A percentile compares a stretch with the other conserved stretches of the same genome.
These are phyloP conservation scores for Saccharomyces uvarum DNA, from an alignment of 1,139 yeast species.

Conservation along the genomic window DNA sequence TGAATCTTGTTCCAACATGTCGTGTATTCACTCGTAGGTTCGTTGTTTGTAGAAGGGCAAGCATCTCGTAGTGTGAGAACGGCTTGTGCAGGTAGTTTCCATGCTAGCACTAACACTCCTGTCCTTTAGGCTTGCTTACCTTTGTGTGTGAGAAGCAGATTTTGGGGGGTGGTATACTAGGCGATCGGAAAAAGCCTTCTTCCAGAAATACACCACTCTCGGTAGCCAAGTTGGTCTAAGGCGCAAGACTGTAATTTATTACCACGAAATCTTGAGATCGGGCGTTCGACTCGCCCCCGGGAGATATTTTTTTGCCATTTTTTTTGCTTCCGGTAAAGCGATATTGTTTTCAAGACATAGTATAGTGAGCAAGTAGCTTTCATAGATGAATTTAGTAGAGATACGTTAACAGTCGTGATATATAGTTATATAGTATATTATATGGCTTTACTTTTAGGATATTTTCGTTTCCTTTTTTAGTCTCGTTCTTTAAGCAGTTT, in stretches of 20 bases:
- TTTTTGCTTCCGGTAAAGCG: background rate
- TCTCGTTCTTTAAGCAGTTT: background rate
- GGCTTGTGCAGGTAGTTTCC: too few species aligned
- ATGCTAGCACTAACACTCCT: too few species aligned
- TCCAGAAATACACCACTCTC: conserved; percentile 3
- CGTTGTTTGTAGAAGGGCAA: too few species aligned
- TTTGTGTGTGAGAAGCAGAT: too few species aligned
- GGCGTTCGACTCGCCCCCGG: conserved; percentile 14
- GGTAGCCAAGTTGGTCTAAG: conserved; percentile 15
- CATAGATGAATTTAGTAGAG: background rate
- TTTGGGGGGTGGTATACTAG: too few species aligned
- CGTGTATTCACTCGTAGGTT: too few species aligned
- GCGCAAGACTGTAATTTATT: conserved; percentile 13
- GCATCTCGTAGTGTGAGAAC: too few species aligned
- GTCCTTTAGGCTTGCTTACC: too few species aligned
- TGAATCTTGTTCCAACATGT: too few species aligned
- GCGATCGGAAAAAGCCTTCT: too few species aligned
- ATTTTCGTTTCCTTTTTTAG: background rate
- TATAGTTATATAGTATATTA: background rate
- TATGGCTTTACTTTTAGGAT: background rate
- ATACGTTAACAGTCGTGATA: conserved; percentile 1
- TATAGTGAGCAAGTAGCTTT: background rate
- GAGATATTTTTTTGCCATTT: conserved; percentile 5
- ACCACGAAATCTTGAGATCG: conserved; percentile 12
- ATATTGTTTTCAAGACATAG: background rate